Evolutionary conservation across 306 rosid genomes (phyloP).

Genomic region (Adenanthera pavonina): DNA sequence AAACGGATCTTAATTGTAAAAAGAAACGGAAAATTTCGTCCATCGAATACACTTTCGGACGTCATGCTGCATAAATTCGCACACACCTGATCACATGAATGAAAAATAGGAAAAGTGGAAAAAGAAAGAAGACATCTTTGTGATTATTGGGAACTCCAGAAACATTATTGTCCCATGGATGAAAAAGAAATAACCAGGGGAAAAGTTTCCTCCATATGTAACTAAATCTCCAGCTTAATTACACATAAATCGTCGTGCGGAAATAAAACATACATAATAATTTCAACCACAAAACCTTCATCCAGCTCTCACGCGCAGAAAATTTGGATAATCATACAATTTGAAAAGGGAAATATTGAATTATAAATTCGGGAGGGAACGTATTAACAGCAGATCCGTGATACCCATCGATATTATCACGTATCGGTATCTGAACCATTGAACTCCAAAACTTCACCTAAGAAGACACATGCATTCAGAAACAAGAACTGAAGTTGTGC

Average conservation of each 20-base stretch:
- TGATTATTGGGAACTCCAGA: background rate
- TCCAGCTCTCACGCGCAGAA: background rate
- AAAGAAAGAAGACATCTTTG: background rate
- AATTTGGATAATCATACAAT: background rate
- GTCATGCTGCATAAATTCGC: slow-evolving; percentile 3
- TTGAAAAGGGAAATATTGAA: background rate
- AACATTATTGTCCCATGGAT: background rate
- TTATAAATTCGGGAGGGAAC: background rate
- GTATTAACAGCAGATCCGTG: slow-evolving; percentile 46
- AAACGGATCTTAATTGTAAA: background rate
- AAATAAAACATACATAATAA: slow-evolving; percentile 7
- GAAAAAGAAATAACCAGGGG: background rate
- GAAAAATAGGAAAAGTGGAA: background rate
- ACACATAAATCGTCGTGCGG: background rate
- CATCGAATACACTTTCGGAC: slow-evolving; percentile 1
- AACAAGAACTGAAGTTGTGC: background rate
- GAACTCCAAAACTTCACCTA: background rate
- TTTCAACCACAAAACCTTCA: background rate
- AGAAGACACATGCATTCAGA: background rate
- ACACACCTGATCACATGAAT: background rate
- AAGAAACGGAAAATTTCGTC: background rate
- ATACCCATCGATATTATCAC: slow-evolving; percentile 15
- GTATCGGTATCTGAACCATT: slow-evolving; percentile 3
- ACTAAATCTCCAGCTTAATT: slow-evolving; percentile 17
- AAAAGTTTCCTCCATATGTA: background rate